A percentile compares a stretch with the other conserved stretches of the same genome.
Evolutionary conservation across 768 basidiomycete genomes (phyloP).

Genomic region (Megacollybia marginata): DNA sequence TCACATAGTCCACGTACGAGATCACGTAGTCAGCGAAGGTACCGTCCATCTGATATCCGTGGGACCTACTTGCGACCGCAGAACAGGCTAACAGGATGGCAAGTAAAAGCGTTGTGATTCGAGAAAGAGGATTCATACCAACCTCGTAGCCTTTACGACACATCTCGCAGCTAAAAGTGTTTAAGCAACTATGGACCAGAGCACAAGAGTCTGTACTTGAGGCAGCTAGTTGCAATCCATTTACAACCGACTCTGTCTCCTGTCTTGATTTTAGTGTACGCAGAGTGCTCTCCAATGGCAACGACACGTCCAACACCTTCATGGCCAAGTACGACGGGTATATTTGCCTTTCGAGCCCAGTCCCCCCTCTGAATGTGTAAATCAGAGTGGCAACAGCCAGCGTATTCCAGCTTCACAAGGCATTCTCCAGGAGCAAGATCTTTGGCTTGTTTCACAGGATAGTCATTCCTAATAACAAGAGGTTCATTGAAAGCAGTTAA

Average conservation of each 20-base stretch:
- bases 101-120: neutral
- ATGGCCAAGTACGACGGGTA: slow-evolving; percentile 69
- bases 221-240: slow-evolving; percentile 43
- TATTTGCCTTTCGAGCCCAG: slow-evolving; percentile 47
- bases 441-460: slow-evolving; percentile 50
- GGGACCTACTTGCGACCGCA: slow-evolving; percentile 28
- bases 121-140: slow-evolving; percentile 6
- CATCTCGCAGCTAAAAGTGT: slow-evolving; percentile 46
- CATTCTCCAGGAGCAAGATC: slow-evolving; percentile 57
- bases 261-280: slow-evolving; percentile 41
- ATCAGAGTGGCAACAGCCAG: slow-evolving; percentile 69
- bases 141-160: slow-evolving; percentile 63
- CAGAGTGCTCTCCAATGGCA: slow-evolving; percentile 62
- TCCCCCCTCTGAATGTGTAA: slow-evolving; percentile 61
- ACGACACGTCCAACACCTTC: slow-evolving; percentile 75
- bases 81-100: slow-evolving; percentile 35
- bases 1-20: slow-evolving; percentile 60
- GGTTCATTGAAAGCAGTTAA: slow-evolving; percentile 20
- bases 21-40: slow-evolving; percentile 65
- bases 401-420: slow-evolving; percentile 63
- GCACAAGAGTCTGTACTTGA: slow-evolving; percentile 19
- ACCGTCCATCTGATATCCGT: slow-evolving; percentile 64
- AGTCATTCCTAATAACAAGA: slow-evolving; percentile 28
- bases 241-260: slow-evolving; percentile 80
- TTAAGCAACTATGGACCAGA: neutral